Base-by-base conservation (phyloP, 441 rosid genomes). In the Erodium chrysanthum region DNA sequence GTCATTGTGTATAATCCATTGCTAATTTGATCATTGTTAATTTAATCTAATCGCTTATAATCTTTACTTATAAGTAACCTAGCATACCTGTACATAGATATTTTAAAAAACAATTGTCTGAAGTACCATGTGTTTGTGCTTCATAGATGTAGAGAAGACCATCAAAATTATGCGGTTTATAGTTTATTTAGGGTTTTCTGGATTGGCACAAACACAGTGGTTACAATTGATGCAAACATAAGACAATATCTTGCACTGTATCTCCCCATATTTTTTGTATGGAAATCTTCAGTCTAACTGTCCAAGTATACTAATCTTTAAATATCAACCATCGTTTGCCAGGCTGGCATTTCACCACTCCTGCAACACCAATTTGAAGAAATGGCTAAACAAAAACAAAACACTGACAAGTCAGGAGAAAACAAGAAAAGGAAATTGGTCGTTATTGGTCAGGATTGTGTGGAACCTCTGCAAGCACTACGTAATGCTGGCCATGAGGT, bases 381-480 rank as follows among this genome's bases (percentile, higher is more conserved):
- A 77, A 59, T 91, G 73, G 77, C 83, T 1, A 84, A 75, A 64
- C 84, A 82, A 73, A 84, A 83, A 65, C 71, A 70, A 33, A 74
- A 60, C 25, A 72, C 68, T 17, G 64, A 31, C 65, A 71, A 18
- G 67, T 71, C 74, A 11, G 80, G 79, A 66, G 83, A 78, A 58
- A 79, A 75, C 46, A 83, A 85, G 75, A 79, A 77, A 74, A 81
- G 89, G 73, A 91, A 86, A 73, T 69, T 91, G 75, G 82, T 88
- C 66, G 85, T 91, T 72, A 86, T 91, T 69, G 88, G 92, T 76
- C 97, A 88, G 81, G 86, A 85, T 75, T 84, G 88, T 70, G 70
- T 91, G 50, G 97, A 94, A 79, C 98, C 98, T 18, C 94, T 94
- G 61, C 83, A 88, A 82, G 97, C 97, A 37, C 96, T 91, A 65